phyloP scores from a whole-genome alignment of 768 basidiomycete genomes.

The Pleurotus eryngii region DNA sequence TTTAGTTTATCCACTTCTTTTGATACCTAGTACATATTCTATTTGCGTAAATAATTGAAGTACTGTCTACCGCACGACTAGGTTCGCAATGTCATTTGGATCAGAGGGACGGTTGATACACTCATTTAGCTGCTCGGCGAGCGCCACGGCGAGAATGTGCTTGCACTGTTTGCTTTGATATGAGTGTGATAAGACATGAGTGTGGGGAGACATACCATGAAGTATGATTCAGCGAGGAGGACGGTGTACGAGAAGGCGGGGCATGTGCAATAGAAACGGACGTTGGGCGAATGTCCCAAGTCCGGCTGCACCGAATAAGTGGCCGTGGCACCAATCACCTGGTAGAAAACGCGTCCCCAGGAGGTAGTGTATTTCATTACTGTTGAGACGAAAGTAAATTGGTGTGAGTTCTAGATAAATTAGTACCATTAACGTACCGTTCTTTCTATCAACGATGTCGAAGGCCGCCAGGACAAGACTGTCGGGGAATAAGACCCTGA shows the following conservation, averaged over 20 bases:
- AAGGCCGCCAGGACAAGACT: constrained; percentile 64
- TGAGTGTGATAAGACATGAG: too few species aligned
- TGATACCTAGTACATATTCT: neutral
- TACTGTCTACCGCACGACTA: constrained; percentile 33
- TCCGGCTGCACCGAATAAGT: constrained; percentile 58
- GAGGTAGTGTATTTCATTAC: constrained; percentile 60
- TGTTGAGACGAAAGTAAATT: constrained; percentile 16
- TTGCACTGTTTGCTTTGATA: constrained; percentile 57
- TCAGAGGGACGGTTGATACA: constrained; percentile 47
- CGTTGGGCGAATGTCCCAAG: constrained; percentile 14
- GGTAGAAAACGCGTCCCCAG: constrained; percentile 58
- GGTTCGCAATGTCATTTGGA: constrained; percentile 44
- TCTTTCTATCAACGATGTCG: constrained; percentile 71
- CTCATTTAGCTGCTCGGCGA: constrained; percentile 53
- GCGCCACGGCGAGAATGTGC: constrained; percentile 64
- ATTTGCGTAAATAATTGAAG: too few species aligned
- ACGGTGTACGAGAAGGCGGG: constrained; percentile 70
- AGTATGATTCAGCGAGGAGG: constrained; percentile 53
- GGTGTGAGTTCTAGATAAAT: neutral
- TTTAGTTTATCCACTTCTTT: neutral
- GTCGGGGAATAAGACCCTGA: constrained; percentile 60
- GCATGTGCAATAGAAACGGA: constrained; percentile 63
- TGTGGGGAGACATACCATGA: constrained; percentile 47
- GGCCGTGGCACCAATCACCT: constrained; percentile 65
- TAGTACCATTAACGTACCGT: constrained; percentile 39